Conservation (phyloP, 768 basidiomycete species). For the Pleurotus ostreatus region DNA sequence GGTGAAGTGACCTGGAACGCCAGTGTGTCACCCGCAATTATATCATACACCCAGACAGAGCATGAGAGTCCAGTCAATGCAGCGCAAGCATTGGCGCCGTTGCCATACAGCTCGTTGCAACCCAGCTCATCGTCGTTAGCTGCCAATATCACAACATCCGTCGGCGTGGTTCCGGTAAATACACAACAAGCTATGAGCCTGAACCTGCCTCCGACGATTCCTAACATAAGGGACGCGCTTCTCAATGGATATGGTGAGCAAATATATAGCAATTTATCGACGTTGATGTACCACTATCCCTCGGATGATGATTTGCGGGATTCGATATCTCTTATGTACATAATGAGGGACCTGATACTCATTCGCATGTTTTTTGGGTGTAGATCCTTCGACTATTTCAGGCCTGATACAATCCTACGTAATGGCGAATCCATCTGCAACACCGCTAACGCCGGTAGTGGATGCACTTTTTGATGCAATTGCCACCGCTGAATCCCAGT, state of each 20-base stretch:
- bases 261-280: not conserved
- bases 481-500: slow-evolving; percentile 26
- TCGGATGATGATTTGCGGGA: too few species aligned
- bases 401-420: slow-evolving; percentile 51
- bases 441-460: slow-evolving; percentile 46
- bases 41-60: slow-evolving; percentile 36
- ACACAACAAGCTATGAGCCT: slow-evolving; percentile 15
- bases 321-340: too few species aligned
- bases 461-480: slow-evolving; percentile 54
- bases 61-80: slow-evolving; percentile 30
- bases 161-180: slow-evolving; percentile 17
- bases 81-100: slow-evolving; percentile 28
- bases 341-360: not conserved
- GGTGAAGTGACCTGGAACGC: slow-evolving; percentile 34
- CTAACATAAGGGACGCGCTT: slow-evolving; percentile 40
- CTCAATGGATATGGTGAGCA: slow-evolving; percentile 17
- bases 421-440: slow-evolving; percentile 42
- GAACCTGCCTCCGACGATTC: slow-evolving; percentile 15
- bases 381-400: slow-evolving; percentile 46
- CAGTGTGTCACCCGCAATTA: slow-evolving; percentile 24
- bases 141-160: not conserved
- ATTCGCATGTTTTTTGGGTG: slow-evolving; percentile 13
- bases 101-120: slow-evolving; percentile 40
- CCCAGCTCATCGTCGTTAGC: slow-evolving; percentile 19
- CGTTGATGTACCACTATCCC: too few species aligned